Base-by-base conservation (phyloP, 225 moss, liverwort and hornwort genomes). In the Pseudisothecium myosuroides region DNA sequence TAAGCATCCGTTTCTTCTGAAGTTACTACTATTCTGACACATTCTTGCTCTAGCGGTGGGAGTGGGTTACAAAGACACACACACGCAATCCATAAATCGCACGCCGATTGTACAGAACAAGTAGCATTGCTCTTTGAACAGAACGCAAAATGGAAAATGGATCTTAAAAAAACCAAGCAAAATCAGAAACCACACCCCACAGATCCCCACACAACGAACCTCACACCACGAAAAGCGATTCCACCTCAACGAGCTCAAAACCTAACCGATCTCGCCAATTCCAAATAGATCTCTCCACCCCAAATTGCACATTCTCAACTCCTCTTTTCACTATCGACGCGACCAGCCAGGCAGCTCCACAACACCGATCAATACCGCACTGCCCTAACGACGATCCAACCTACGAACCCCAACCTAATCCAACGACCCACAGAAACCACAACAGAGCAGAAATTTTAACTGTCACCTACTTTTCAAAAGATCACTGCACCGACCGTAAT, bases 221-320 rank as follows among this genome's bases (percentile, higher is more conserved):
- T 37, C 45, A 22, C 28, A 78, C 58, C 39, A 49, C 50, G n/a
- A 31, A 11, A 24, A 37, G 17, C 61, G 39, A 76, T 65, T 37
- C 75, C 81, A 56, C 49, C 49, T 37, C 47, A 75, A 59, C 15
- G 37, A 83, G 73, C 88, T 90, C 39, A 72, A 83, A 73, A 89
- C 91, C 83, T 89, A 86, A 89, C 88, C 65, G 83, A 91, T 84
- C 89, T 89, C 87, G 23, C 54, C 80, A 67, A 62, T 68, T 28
- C 50, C 23, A 81, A 43, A 67, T 67, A 87, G 76, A 89, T 89
- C 89, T 80, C 80, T 60, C 74, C 49, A 11, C 28, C 21, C 22
- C 86, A 74, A 73, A 62, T 71, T 86, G 29, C 76, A 54, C 83
- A 77, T 83, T 76, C 59, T 84, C 78, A 77, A 87, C 60, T 73